Base-by-base conservation (phyloP, 768 basidiomycete species). In the Leucocoprinus birnbaumii region DNA sequence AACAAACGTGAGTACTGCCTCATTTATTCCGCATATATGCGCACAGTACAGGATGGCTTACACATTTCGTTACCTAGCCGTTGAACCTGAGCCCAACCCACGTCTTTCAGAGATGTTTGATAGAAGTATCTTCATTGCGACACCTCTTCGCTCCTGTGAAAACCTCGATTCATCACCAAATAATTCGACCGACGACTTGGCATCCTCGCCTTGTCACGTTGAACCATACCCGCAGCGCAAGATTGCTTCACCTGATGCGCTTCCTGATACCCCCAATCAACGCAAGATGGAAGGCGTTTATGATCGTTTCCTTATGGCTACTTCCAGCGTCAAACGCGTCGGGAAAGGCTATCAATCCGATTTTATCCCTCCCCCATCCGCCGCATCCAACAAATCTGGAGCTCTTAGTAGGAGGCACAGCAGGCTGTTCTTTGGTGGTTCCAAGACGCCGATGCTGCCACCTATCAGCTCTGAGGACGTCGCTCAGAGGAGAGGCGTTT, bases 301-400 rank as follows among this genome's bases (percentile, higher is more conserved):
- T 58, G 91, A 93, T 60, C 82, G 86, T 40, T 86, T 91, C 73
- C 74, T 92, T 25, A 88, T 91, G 86, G 85, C 89, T 10, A 89
- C 87, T 1, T 81, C 85, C 1, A 86, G 87, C 24, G 89, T 93
- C 38, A 91, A 85, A 63, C 87, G 89, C 25, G 71, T 87, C 7
- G 91, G 91, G 3, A 85, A 82, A 62, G 90, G 91, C 6, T 91
- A 92, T 61, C 87, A 92, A 67, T 91, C 88, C 2, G 82, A 89
- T 50, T 80, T 80, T 58, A 52, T 70, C 50, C 78, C 73, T 21
- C 75, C 82, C 0, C 53, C 62, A 2, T 63, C 77, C 38, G 67
- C 67, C 4, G 73, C 75, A 56, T 68, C 66, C 37, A 59, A 69
- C 14, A 53, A 43, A 55, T 31, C 51, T 24, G 40, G 50, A n/a